Base-by-base conservation (phyloP, 176 grass and related monocot species). In the Saccharum officinarum region DNA sequence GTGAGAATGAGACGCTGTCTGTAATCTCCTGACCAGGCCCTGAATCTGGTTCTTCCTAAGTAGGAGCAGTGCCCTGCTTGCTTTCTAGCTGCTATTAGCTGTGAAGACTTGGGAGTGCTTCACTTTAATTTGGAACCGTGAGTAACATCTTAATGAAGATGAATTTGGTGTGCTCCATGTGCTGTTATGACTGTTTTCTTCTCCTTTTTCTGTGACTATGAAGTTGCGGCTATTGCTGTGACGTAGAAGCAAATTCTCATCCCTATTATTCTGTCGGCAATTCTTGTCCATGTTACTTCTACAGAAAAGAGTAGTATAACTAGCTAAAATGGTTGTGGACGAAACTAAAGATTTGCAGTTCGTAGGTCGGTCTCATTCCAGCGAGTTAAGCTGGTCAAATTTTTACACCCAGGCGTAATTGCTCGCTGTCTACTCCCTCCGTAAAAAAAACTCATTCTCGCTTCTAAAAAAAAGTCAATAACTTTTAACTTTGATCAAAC, bases 1-100 rank as follows among this genome's bases (percentile, higher is more conserved):
- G 80, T 82, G 50, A 38, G 74, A 38, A 40, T 72, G 36, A 74
- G 73, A 76, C 37, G 41, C 11, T 69, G 50, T 44, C 60, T 82
- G 47, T 50, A 50, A 50, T 50, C 66, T 18, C 39, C 9, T 41
- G 25, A 30, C 49, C 80, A 28, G 67, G 80, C 36, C 68, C 25
- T 82, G 80, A 71, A 82, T 82, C 50, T 60, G 67, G 78, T 67
- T 77, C 50, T 4, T 36, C 16, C 26, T 52, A 18, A 18, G 16
- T 17, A 50, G 15, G 5, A 6, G 15, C 2, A 47, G 23, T 31
- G 4, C 13, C 15, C 45, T 28, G 13, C 16, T 54, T 34, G 40
- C 40, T 73, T 60, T 17, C 22, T 70, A 25, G 36, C 36, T 37
- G 34, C 4, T 3, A 34, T 3, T 25, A 26, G 9, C 59, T 54